Conservation (phyloP, 1,284 basidiomycete genomes). For the Neolentinus lepideus region DNA sequence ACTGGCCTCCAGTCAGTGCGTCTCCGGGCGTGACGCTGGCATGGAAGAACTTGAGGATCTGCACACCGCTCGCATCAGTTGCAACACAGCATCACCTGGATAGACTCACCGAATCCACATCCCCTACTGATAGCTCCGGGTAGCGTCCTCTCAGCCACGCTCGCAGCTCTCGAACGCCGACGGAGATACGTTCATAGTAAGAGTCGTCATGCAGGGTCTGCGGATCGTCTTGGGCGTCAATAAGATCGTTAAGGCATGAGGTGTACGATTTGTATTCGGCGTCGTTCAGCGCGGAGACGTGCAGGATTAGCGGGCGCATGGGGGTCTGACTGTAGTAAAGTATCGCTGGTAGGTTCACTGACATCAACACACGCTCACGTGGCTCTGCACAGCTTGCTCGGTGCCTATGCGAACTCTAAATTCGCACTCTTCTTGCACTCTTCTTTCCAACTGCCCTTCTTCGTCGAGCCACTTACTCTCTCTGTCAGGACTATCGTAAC, state of each 20-base stretch:
- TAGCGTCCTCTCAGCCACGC: conserved; percentile 73
- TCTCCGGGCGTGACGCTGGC: conserved; percentile 44
- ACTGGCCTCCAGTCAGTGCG: conserved; percentile 56
- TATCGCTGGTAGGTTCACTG: too few species aligned
- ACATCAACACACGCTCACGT: too few species aligned
- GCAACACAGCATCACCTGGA: too few species aligned
- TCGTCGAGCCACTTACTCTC: too few species aligned
- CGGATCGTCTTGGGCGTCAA: conserved; percentile 26
- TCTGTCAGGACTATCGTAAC: too few species aligned
- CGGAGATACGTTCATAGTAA: conserved; percentile 40
- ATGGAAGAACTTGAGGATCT: conserved; percentile 62
- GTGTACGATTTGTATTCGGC: conserved; percentile 63
- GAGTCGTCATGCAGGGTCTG: conserved; percentile 28
- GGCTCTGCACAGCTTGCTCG: too few species aligned
- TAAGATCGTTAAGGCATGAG: conserved; percentile 48
- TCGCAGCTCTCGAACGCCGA: conserved; percentile 58
- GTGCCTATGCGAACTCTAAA: too few species aligned
- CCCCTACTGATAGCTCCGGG: conserved; percentile 37
- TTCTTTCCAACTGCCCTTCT: too few species aligned
- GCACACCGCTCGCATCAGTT: background rate
- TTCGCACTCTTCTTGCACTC: too few species aligned
- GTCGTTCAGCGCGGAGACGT: conserved; percentile 68
- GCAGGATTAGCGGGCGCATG: conserved; percentile 50
- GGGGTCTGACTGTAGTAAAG: too few species aligned
- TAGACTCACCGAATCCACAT: conserved; percentile 48